These are phyloP conservation scores for Hypoxylon sp. DNA, from an alignment of 2,329 filamentous ascomycete species.

Conservation along the genomic window DNA sequence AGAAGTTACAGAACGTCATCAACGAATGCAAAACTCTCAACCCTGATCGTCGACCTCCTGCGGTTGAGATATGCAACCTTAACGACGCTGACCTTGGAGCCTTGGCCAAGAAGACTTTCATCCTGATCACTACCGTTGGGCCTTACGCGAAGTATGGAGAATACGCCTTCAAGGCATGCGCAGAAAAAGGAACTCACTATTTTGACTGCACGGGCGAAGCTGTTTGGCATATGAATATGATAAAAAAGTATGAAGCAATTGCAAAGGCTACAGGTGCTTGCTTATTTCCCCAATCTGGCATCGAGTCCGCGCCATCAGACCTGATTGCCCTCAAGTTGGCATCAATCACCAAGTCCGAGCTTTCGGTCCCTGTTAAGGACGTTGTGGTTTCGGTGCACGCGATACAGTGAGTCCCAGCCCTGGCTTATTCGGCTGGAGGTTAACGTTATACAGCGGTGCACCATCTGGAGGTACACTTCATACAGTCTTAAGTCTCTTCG, in stretches of 20 bases:
- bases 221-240: conserved; percentile 72
- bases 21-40: conserved; percentile 76
- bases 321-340: conserved; percentile 69
- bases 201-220: conserved; percentile 74
- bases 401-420: conserved; percentile 55
- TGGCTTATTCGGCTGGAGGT: background rate
- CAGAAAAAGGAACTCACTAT: conserved; percentile 74
- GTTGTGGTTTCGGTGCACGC: conserved; percentile 66
- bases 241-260: conserved; percentile 68
- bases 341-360: conserved; percentile 64
- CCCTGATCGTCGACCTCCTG: conserved; percentile 71
- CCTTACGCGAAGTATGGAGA: conserved; percentile 72
- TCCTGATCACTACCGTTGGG: conserved; percentile 72
- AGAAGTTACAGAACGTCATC: conserved; percentile 76
- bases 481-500: conserved; percentile 74
- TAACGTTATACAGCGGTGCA: conserved; percentile 55
- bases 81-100: conserved; percentile 61
- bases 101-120: conserved; percentile 69
- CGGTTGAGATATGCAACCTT: conserved; percentile 67
- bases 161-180: conserved; percentile 72
- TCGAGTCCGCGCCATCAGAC: conserved; percentile 75
- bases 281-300: conserved; percentile 72
- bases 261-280: conserved; percentile 70
- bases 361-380: conserved; percentile 66
- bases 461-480: conserved; percentile 78